These are phyloP conservation scores for Thalassiosira hispida DNA, from an alignment of 352 stramenopile species.

Conservation along the genomic window DNA sequence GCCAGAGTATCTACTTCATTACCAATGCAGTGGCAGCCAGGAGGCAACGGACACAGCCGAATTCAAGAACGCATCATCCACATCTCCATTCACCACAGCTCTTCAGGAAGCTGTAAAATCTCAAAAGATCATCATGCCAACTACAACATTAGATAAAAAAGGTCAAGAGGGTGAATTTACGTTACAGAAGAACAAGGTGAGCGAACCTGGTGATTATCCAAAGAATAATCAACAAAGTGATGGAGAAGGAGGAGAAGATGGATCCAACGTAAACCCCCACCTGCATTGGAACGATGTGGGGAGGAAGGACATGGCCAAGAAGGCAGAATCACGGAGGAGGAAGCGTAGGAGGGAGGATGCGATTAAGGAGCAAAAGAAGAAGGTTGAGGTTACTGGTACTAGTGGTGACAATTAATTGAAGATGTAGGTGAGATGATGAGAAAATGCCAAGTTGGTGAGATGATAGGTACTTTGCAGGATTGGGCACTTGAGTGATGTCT, in stretches of 20 bases:
- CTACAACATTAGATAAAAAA: constrained; percentile 59
- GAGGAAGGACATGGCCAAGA: constrained; percentile 60
- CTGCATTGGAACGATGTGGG: constrained; percentile 68
- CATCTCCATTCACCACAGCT: constrained; percentile 22
- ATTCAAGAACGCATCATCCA: constrained; percentile 23
- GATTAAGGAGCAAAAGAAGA: constrained; percentile 10
- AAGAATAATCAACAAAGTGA: not conserved
- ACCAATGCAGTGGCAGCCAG: constrained; percentile 19
- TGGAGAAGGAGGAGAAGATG: not conserved
- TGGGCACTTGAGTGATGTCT: no score
- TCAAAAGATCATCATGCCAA: constrained; percentile 51
- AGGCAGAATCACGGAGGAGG: constrained; percentile 49
- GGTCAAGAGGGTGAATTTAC: constrained; percentile 32
- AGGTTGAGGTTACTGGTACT: no score
- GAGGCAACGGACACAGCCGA: not conserved
- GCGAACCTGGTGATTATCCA: constrained; percentile 1
- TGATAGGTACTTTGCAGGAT: no score
- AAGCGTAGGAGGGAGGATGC: constrained; percentile 36
- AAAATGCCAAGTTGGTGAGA: no score
- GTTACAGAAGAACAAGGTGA: constrained; percentile 40
- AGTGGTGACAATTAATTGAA: no score
- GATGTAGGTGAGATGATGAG: no score
- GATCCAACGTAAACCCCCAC: not conserved
- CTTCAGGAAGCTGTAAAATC: constrained; percentile 12
- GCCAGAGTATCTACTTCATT: constrained; percentile 59